Base-by-base conservation (phyloP, 768 basidiomycete genomes). In the Lactifluus echinatus region DNA sequence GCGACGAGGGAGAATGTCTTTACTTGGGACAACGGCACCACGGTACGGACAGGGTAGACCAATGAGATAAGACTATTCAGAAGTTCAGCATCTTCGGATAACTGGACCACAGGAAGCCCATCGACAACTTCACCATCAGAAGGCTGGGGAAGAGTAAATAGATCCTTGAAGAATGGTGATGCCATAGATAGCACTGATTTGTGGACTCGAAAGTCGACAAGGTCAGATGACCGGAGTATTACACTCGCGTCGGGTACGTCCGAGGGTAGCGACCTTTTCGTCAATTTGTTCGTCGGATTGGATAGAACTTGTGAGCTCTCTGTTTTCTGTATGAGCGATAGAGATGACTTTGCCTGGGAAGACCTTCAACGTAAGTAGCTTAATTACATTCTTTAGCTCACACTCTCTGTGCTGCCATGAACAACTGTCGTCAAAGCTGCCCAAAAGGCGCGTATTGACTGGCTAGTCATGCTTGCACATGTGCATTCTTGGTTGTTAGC, bases 1-100 rank as follows among this genome's bases (percentile, higher is more conserved):
- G 55, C 56, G 21, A 65, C 46, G 19, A 61, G 47, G 29, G 5
- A 31, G 31, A 31, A 31, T 31, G 5, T 31, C 31, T 31, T 31
- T 4, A 5, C 4, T 5, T 37, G 4, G 10, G 31, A 31, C 31
- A 10, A 31, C 5, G 31, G 31, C 31, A 31, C 10, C 31, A 31
- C 31, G 10, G 31, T 4, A 10, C 5, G 5, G 31, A 31, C 31
- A 31, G 31, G 31, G 31, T 31, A 31, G 10, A 31, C 5, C 5
- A 31, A 5, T 31, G 31, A 31, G 31, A 31, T 31, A 4, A 31
- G 31, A 31, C 31, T 31, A 31, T 31, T 31, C 31, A 31, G 10
- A 4, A 31, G 5, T 31, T 31, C 31, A 10, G 31, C 31, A 31
- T 31, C 31, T 31, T 31, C 31, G 31, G 31, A 31, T 31, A 31